These are phyloP conservation scores for Malus hybrid DNA, from an alignment of 331 rosid genomes.

Conservation along the genomic window DNA sequence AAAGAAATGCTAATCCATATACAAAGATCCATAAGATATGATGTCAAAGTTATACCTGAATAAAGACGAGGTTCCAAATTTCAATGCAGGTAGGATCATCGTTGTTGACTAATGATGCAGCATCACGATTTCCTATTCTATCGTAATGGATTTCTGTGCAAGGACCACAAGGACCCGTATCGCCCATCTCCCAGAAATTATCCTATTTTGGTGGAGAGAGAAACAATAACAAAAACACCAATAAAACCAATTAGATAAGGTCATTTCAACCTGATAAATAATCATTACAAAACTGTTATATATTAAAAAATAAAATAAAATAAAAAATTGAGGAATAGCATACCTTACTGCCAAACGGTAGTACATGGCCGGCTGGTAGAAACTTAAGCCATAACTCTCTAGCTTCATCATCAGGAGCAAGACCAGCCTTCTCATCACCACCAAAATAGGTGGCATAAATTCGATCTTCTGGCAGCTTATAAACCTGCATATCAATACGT, in stretches of 20 bases:
- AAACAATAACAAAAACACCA: constrained; percentile 3
- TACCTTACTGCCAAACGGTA: constrained; percentile 96
- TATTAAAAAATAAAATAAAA: background rate
- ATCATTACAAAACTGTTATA: background rate
- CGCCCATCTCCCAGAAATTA: constrained; percentile 99
- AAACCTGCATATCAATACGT: constrained; percentile 36
- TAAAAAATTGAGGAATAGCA: constrained; percentile 12
- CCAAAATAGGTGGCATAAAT: constrained; percentile 93
- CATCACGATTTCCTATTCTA: constrained; percentile 86
- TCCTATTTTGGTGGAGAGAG: constrained; percentile 45
- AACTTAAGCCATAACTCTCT: constrained; percentile 76
- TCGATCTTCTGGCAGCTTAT: constrained; percentile 67
- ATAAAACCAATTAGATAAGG: background rate
- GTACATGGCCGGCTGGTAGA: constrained; percentile 70
- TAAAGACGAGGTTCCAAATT: constrained; percentile 96
- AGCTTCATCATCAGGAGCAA: constrained; percentile 79
- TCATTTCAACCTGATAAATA: background rate
- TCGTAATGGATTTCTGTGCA: constrained; percentile 97
- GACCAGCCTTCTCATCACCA: constrained; percentile 80
- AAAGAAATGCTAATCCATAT: background rate
- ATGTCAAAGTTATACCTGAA: constrained; percentile 52
- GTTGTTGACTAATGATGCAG: constrained; percentile 78
- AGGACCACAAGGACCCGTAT: constrained; percentile 98
- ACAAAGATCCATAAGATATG: background rate
- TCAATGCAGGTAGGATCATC: constrained; percentile 97